These are phyloP conservation scores for Yarrowia sp. DNA, from an alignment of 805 yeast genomes.

Conservation along the genomic window DNA sequence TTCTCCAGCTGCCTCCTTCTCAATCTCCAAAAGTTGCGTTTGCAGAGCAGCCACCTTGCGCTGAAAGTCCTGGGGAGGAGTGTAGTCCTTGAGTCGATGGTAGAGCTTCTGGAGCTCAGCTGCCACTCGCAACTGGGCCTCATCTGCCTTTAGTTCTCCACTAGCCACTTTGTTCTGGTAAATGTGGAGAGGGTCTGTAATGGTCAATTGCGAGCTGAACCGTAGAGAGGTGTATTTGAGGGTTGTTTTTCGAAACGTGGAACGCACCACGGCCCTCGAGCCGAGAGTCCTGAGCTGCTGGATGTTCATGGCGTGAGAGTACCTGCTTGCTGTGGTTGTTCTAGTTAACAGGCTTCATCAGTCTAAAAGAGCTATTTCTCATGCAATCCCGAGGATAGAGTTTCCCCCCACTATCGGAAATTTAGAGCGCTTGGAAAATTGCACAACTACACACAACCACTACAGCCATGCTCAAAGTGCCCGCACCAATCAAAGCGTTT, in stretches of 20 bases:
- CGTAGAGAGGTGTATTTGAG: background rate
- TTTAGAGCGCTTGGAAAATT: background rate
- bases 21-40: conserved; percentile 39
- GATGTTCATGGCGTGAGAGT: background rate
- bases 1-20: conserved; percentile 27
- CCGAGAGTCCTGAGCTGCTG: background rate
- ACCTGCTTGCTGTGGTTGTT: too few relatives aligned
- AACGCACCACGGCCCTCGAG: background rate
- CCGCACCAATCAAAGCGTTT: conserved; percentile 34
- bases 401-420: background rate
- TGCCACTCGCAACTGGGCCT: conserved; percentile 59
- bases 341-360: background rate
- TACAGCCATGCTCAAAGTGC: conserved; percentile 34
- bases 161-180: conserved; percentile 53
- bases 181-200: conserved; percentile 62
- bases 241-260: background rate
- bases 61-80: conserved; percentile 51
- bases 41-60: conserved; percentile 45
- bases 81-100: conserved; percentile 56
- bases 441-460: background rate
- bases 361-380: background rate
- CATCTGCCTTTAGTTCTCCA: conserved; percentile 56
- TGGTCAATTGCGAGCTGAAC: conserved; percentile 38
- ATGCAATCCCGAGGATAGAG: background rate
- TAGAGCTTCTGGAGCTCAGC: conserved; percentile 61